A percentile compares a stretch with the other conserved stretches of the same genome.
Conservation (phyloP, 352 stramenopile species). For the Plasmopara halstedii region DNA sequence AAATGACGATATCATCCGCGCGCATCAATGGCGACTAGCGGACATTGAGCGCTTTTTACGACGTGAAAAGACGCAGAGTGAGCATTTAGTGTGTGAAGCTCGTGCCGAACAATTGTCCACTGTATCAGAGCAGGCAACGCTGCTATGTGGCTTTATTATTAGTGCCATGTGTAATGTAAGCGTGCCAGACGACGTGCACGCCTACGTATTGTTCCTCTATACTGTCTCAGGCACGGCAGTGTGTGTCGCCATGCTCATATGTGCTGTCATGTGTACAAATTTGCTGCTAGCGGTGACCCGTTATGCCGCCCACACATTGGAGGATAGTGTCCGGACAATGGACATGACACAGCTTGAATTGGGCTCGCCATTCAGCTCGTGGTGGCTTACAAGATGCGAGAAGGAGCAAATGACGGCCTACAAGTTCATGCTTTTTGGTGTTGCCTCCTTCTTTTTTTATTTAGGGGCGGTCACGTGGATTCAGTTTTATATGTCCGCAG, state of each 20-base stretch:
- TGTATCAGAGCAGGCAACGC: conserved; percentile 56
- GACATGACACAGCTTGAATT: conserved; percentile 38
- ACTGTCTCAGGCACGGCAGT: conserved; percentile 40
- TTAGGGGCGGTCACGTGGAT: conserved; percentile 55
- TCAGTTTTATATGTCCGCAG: conserved; percentile 50
- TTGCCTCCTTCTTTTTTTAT: conserved; percentile 70
- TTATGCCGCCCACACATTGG: conserved; percentile 46
- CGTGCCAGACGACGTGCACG: conserved; percentile 24
- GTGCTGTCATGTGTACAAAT: conserved; percentile 59
- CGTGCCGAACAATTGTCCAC: conserved; percentile 63
- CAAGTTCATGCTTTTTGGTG: conserved; percentile 60
- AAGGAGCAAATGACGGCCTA: conserved; percentile 62
- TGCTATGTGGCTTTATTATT: conserved; percentile 68
- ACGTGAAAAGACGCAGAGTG: conserved; percentile 54
- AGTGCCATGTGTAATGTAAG: conserved; percentile 56
- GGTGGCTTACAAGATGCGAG: conserved; percentile 64
- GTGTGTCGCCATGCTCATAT: conserved; percentile 45
- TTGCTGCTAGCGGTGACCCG: conserved; percentile 61
- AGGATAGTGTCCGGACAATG: conserved; percentile 41
- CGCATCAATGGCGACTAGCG: conserved; percentile 52
- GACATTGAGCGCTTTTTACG: conserved; percentile 66
- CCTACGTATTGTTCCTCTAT: conserved; percentile 38
- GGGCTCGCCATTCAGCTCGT: conserved; percentile 50
- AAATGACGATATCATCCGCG: conserved; percentile 66
- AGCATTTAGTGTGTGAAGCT: conserved; percentile 51